Evolutionary conservation across 495 filamentous ascomycete species (phyloP), one percentile per base, ranked within the genome.

Genomic region (Coniosporium apollinis): DNA sequence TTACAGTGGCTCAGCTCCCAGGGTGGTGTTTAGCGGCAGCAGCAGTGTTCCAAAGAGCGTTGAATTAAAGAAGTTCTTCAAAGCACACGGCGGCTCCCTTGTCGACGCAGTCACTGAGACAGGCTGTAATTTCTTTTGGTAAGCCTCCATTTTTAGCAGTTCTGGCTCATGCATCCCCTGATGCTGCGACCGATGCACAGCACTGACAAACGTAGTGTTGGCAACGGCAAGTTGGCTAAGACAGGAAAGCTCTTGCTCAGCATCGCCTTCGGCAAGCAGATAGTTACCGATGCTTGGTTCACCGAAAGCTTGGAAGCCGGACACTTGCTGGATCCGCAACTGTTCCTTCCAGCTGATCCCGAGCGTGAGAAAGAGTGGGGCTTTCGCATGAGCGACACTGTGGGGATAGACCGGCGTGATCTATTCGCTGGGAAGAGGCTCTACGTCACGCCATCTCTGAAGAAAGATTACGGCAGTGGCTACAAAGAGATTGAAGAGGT

Each of bases 281-380:
- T 63, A 28, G 47, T 60, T 10, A 58, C 54, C 1, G 59, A 63
- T 37, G 32, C 51, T 1, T 63, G 60, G 60, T 37, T 59, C 13
- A 26, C 41, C 6, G 38, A 53, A 5, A 57, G 51, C 30, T 39
- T 36, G 3, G 41, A 44, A 18, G 37, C 33, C 8, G 37, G 39
- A 0, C 16, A 34, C 10, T 39, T 63, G 13, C 49, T 59, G 13
- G 38, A 46, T 16, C 34, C 46, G 24, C 8, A 26, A 13, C 25
- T 22, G 1, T 63, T 50, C 40, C 38, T 49, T 5, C 50, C 55
- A 5, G 16, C 19, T 16, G 52, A 52, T 28, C 30, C 44, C 1
- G 28, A 26, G 2, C 46, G 41, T 30, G 55, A 62, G 39, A 33
- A 39, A 4, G 56, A 54, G 30, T 61, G 58, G 56, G 43, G 43